Percentiles rank a stretch among this genome's conserved stretches.
Evolutionary conservation across 805 yeast species (phyloP).

Genomic region (Cyberlindnera veronae): DNA sequence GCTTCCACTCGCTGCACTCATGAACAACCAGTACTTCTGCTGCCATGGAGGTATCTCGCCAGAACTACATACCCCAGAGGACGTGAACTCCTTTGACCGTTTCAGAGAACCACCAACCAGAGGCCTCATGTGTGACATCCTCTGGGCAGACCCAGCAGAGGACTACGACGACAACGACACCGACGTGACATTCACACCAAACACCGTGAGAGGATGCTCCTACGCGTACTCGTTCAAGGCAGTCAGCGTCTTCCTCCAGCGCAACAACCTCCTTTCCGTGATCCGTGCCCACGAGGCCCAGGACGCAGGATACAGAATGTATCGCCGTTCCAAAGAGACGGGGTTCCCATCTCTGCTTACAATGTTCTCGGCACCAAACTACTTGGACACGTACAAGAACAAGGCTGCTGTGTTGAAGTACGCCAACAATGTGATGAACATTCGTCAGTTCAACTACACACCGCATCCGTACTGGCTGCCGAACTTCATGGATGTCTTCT

Average conservation of each 20-base stretch:
- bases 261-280: conserved; percentile 75
- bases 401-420: conserved; percentile 94
- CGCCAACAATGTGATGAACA: conserved; percentile 90
- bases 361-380: conserved; percentile 93
- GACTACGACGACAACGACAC: conserved; percentile 69
- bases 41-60: conserved; percentile 97
- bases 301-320: conserved; percentile 95
- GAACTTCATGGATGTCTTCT: conserved; percentile 93
- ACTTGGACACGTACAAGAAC: conserved; percentile 86
- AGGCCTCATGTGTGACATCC: conserved; percentile 90
- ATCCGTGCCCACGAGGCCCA: conserved; percentile 98
- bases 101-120: conserved; percentile 91
- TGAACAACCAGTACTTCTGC: conserved; percentile 92
- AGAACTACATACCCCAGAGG: conserved; percentile 66
- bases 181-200: conserved; percentile 52
- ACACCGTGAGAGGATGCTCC: conserved; percentile 86
- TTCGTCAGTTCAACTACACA: conserved; percentile 85
- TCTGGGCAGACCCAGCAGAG: conserved; percentile 97
- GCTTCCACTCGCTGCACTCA: conserved; percentile 86
- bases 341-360: conserved; percentile 91
- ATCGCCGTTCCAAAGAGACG: conserved; percentile 74
- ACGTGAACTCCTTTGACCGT: conserved; percentile 66
- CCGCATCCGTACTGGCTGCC: conserved; percentile 98
- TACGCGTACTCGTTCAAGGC: conserved; percentile 80
- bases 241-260: conserved; percentile 70